A percentile compares a stretch with the other conserved stretches of the same genome.
These are phyloP conservation scores for Monosporozyma aquatica DNA, from an alignment of 805 yeast genomes.

Conservation along the genomic window DNA sequence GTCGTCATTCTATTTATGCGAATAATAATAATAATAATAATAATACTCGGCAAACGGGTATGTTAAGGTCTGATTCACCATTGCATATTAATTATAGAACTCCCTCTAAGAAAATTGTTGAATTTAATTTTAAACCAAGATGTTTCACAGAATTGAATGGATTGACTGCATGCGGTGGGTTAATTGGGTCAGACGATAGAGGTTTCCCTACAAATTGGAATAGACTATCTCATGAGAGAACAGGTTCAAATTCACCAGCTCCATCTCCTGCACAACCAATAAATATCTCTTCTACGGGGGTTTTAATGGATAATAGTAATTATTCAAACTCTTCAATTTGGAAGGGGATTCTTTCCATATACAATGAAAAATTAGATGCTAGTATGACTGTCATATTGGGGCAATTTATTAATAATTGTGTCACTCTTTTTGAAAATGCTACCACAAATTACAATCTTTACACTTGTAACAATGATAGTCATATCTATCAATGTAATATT, in stretches of 20 bases:
- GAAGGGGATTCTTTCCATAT: conserved; percentile 42
- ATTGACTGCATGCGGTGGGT: conserved; percentile 44
- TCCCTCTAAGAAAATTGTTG: conserved; percentile 33
- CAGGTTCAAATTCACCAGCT: neutral
- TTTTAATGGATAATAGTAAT: conserved; percentile 22
- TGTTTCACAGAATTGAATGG: conserved; percentile 57
- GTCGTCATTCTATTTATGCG: conserved; percentile 1
- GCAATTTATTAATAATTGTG: conserved; percentile 75
- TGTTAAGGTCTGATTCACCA: neutral
- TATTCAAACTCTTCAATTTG: conserved; percentile 30
- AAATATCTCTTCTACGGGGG: conserved; percentile 23
- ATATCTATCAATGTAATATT: conserved; percentile 57
- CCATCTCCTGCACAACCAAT: conserved; percentile 19
- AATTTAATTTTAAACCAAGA: conserved; percentile 57
- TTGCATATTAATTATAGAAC: conserved; percentile 8
- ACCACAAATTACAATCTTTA: conserved; percentile 44
- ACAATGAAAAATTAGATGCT: conserved; percentile 41
- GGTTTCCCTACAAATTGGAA: conserved; percentile 26
- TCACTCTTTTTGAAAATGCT: conserved; percentile 40
- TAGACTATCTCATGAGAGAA: conserved; percentile 11
- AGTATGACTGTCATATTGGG: conserved; percentile 55
- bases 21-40: too few species aligned
- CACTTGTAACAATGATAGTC: conserved; percentile 78
- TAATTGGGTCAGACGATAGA: conserved; percentile 33
- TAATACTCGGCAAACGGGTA: neutral